Evolutionary conservation across 2,329 filamentous ascomycete genomes (phyloP).

Genomic region (Hypoxylon sp.): DNA sequence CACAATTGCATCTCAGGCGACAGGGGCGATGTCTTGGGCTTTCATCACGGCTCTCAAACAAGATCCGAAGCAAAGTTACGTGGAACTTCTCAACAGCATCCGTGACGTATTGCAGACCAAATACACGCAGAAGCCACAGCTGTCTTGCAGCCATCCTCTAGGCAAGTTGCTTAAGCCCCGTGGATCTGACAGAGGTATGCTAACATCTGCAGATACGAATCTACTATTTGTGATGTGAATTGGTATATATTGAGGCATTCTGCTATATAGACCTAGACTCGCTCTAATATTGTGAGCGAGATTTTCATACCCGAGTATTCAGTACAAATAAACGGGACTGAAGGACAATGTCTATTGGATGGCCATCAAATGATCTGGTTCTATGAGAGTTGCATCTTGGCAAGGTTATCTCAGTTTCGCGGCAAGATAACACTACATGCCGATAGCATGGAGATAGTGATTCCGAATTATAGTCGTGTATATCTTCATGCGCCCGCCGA

Average conservation of each 20-base stretch:
- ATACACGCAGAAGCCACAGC: conserved; percentile 94
- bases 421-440: background rate
- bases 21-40: conserved; percentile 98
- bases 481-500: no score
- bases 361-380: background rate
- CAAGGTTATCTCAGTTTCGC: background rate
- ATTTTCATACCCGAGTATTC: background rate
- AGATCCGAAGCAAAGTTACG: conserved; percentile 98
- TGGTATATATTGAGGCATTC: background rate
- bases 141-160: conserved; percentile 96
- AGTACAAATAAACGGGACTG: background rate
- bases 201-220: conserved; percentile 66
- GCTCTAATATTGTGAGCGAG: background rate
- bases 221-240: conserved; percentile 72
- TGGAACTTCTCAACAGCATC: conserved; percentile 95
- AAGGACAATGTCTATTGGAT: background rate
- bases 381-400: background rate
- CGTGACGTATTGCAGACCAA: conserved; percentile 89
- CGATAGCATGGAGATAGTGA: background rate
- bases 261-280: background rate
- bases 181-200: conserved; percentile 24
- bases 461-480: no score
- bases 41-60: conserved; percentile 94
- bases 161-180: conserved; percentile 69
- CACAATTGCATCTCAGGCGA: conserved; percentile 89